Base-by-base conservation (phyloP, 2,329 filamentous ascomycete species). In the Volutella citrinella region DNA sequence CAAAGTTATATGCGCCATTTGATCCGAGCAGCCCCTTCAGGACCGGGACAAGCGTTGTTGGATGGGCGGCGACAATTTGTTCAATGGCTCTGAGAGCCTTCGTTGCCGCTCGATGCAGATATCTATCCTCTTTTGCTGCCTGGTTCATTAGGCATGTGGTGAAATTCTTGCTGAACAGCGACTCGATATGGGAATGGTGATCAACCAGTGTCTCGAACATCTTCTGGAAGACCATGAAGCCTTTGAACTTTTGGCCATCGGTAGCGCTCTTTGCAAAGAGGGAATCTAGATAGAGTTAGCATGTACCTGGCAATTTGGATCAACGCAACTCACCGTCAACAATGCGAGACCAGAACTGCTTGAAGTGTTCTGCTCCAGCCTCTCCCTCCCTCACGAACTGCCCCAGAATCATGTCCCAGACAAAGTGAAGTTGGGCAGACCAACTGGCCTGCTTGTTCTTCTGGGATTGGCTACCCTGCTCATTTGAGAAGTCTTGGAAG, bases 201-300 rank as follows among this genome's bases (percentile, higher is more conserved):
- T 51, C 69, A 19, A 69, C 66, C 8, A 75, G 61, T 5, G 67
- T 66, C 27, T 73, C 65, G 5, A 96, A 65, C 49, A 89, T 78
- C 53, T 84, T 87, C 50, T 84, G 80, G 52, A 96, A 87, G 4
- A 97, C 76, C 52, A 90, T 80, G 63, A 97, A 91, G 1, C 93
- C 93, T 61, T 88, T 89, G 53, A 87, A 88, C 61, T 96, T 97
- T 36, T 94, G 84, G 49, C 90, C 87, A 26, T 90, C 81, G 2
- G 89, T 94, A 7, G 90, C 84, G 10, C 76, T 80, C 36, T 83
- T 78, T 6, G 87, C 83, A 57, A 97, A 96, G 5, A 96, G 72
- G 8, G 85, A 84, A 56, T 91, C 86, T 91, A 43, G 1, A 8
- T 12, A 26, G 30, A 23, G 49, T 60, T 43, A 66, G 50, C n/a